phyloP scores from a whole-genome alignment of 371 early-diverging fungal genomes.

The Parasitella parasitica region DNA sequence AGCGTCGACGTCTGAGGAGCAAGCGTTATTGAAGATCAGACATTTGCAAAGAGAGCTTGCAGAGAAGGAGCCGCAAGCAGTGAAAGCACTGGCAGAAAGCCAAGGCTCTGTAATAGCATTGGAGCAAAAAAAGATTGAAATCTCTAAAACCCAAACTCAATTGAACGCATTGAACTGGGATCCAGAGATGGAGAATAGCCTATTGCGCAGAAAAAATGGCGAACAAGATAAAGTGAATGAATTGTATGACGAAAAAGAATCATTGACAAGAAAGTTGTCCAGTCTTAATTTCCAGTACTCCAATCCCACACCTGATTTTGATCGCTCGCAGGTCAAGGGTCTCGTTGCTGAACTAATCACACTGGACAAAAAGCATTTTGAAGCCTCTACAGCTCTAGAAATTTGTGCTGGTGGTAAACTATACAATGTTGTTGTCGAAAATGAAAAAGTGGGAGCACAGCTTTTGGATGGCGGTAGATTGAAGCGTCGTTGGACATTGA shows the following conservation, averaged over 20 bases:
- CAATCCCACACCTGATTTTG: constrained; percentile 81
- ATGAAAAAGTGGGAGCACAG: constrained; percentile 85
- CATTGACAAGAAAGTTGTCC: constrained; percentile 47
- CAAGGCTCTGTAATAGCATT: constrained; percentile 41
- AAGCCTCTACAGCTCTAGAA: constrained; percentile 83
- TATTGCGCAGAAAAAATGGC: constrained; percentile 35
- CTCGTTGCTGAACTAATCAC: constrained; percentile 87
- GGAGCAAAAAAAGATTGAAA: constrained; percentile 48
- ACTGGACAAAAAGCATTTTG: constrained; percentile 61
- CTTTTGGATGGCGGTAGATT: constrained; percentile 82
- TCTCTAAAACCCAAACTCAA: constrained; percentile 21
- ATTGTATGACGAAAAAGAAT: constrained; percentile 50
- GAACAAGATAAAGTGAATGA: constrained; percentile 33
- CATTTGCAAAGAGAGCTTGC: constrained; percentile 65
- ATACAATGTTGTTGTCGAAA: constrained; percentile 94
- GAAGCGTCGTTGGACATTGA: constrained; percentile 87
- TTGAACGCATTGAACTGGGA: constrained; percentile 53
- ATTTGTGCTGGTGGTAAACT: constrained; percentile 92
- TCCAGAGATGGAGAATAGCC: constrained; percentile 44
- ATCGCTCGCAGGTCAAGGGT: constrained; percentile 88
- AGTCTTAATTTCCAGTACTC: constrained; percentile 70
- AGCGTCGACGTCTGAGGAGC: constrained; percentile 68
- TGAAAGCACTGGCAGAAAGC: constrained; percentile 53
- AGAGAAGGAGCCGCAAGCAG: constrained; percentile 56
- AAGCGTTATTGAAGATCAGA: constrained; percentile 67